Evolutionary conservation across 2,329 filamentous ascomycete species (phyloP).

Genomic region (Diaporthe sp.): DNA sequence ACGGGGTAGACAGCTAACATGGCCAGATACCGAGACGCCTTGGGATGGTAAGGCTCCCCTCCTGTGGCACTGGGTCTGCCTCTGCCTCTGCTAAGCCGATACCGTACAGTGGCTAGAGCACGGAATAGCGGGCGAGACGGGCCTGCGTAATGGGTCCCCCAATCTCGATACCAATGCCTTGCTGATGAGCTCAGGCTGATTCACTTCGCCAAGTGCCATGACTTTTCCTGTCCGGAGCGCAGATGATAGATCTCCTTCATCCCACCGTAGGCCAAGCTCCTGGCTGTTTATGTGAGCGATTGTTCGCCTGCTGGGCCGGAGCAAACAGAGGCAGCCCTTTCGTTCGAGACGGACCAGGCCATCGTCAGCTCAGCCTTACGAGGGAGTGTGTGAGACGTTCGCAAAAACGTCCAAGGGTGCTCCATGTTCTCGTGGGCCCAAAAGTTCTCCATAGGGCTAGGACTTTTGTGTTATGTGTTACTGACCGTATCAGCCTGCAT

Average conservation of each 20-base stretch:
- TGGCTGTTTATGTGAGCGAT: neutral
- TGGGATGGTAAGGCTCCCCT: neutral
- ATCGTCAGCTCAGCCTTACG: slow-evolving; percentile 15
- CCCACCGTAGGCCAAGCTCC: slow-evolving; percentile 1
- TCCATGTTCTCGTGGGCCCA: neutral
- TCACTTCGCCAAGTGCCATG: slow-evolving; percentile 8
- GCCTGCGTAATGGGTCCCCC: neutral
- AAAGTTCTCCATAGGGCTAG: slow-evolving; percentile 25
- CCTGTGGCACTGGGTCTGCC: neutral
- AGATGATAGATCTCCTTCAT: slow-evolving; percentile 14
- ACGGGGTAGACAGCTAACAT: slow-evolving; percentile 11
- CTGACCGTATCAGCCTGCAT: slow-evolving; percentile 4
- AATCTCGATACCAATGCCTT: neutral
- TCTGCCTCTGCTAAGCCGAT: neutral
- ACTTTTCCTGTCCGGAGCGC: neutral
- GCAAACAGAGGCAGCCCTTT: neutral
- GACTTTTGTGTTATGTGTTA: neutral
- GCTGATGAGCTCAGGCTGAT: slow-evolving; percentile 27
- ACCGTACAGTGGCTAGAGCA: neutral
- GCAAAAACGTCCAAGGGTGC: neutral
- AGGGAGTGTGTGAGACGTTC: slow-evolving; percentile 15
- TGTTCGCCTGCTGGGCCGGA: neutral
- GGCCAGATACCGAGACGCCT: neutral
- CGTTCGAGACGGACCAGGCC: neutral
- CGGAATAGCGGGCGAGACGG: neutral